These are phyloP conservation scores for Coniella lustricola DNA, from an alignment of 2,329 filamentous ascomycete genomes.

Conservation along the genomic window DNA sequence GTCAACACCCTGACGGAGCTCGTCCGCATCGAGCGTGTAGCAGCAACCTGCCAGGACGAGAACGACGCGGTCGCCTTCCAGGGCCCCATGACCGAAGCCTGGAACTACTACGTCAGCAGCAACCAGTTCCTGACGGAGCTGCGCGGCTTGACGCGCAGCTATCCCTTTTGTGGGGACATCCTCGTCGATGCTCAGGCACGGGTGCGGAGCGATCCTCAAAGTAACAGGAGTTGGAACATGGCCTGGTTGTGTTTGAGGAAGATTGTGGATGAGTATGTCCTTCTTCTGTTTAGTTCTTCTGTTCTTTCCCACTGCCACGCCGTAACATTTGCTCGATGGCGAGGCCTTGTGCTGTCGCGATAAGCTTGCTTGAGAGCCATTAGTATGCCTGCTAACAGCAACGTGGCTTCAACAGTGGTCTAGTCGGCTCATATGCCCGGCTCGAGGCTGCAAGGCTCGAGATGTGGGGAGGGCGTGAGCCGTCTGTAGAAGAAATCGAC, in stretches of 20 bases:
- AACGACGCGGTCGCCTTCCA: conserved; percentile 53
- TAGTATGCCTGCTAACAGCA: too few species aligned
- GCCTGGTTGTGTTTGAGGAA: conserved; percentile 66
- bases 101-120: conserved; percentile 64
- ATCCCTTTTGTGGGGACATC: conserved; percentile 59
- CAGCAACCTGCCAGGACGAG: conserved; percentile 49
- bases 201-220: conserved; percentile 57
- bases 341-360: too few species aligned
- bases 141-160: conserved; percentile 58
- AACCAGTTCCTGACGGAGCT: conserved; percentile 65
- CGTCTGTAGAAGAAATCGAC: conserved; percentile 47
- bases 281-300: not conserved
- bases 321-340: too few species aligned
- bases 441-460: conserved; percentile 54
- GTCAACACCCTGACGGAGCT: conserved; percentile 69
- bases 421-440: conserved; percentile 55
- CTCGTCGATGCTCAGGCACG: conserved; percentile 58
- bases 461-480: conserved; percentile 62
- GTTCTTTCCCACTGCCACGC: not conserved
- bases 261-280: conserved; percentile 56
- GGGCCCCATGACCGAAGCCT: conserved; percentile 61
- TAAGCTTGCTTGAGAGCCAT: too few species aligned
- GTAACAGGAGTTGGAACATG: conserved; percentile 67
- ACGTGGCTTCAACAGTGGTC: conserved; percentile 33
- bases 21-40: conserved; percentile 61